Base-by-base conservation (phyloP, 2,329 filamentous ascomycete species). In the Aureobasidium sp. region DNA sequence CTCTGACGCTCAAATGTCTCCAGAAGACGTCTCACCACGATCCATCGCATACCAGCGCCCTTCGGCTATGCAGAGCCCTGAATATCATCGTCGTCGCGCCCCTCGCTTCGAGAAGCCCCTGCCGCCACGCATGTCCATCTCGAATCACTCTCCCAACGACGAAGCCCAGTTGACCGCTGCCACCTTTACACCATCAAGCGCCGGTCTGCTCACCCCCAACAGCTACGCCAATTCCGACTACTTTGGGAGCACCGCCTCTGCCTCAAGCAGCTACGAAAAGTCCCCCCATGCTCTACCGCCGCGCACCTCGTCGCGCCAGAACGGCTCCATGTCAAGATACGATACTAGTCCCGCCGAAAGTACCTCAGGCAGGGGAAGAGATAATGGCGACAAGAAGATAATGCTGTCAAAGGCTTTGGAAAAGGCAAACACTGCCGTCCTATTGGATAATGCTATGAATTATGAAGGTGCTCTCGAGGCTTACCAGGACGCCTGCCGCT, bases 361-460 rank as follows among this genome's bases (percentile, higher is more conserved):
- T 45, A 24, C 37, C 42, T 35, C 50, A 44, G 35, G 48, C 42
- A 50, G 57, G 37, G 37, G 74, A 50, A 40, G 74, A 56, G 79
- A 80, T 63, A 78, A 67, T 8, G 31, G 31, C 31, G 79, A 81
- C 67, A 81, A 97, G 73, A 97, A 97, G 78, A 89, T 87, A 12
- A 97, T 97, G 92, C 82, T 99, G 39, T 96, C 93, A n/a, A 90
- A 89, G 68, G 94, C 94, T 0, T 78, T 99, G 60, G 89, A 96
- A 72, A 96, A 97, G 76, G 94, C 94, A 54, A 97, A 99, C 71
- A 93, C 90, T 14, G 94, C 94, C 24, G 94, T 99, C 29, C 83
- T 97, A 67, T 83, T 99, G 44, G 94, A 99, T 76, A 97, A 97
- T 82, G 91, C 91, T 15, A 90, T 94, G 70, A 96, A 97, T 70